Base-by-base conservation (phyloP, 805 yeast genomes). In the Yamadazyma insecticola region DNA sequence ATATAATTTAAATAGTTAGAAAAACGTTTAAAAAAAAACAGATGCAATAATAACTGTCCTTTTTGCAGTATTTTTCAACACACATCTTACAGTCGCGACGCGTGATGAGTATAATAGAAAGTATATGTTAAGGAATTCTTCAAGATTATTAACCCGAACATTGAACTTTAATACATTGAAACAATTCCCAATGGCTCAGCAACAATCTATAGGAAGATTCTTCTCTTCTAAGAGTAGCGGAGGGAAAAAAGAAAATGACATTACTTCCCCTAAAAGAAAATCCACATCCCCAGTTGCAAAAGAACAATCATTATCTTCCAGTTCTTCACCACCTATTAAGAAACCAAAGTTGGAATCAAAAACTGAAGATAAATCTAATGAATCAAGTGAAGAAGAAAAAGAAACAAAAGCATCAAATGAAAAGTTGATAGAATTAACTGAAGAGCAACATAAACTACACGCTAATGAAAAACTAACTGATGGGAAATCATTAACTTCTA, bases 151-250 rank as follows among this genome's bases (percentile, higher is more conserved):
- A n/a, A n/a, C n/a, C n/a, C n/a, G n/a, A n/a, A n/a, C n/a, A n/a
- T n/a, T n/a, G n/a, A n/a, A n/a, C n/a, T n/a, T n/a, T n/a, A n/a
- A n/a, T n/a, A n/a, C n/a, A n/a, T n/a, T n/a, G n/a, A n/a, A n/a
- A n/a, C n/a, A n/a, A n/a, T n/a, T n/a, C n/a, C n/a, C n/a, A 28
- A 51, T 52, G 56, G 48, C 50, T 19, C 55, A 53, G 35, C 67
- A 60, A 37, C 65, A 59, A 41, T 48, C 55, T 22, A 40, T 60
- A 19, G 60, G 57, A 2, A 41, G 64, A 11, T 60, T 60, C 37
- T 60, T 60, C 36, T 38, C 41, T 10, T 30, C 36, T 22, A 39
- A 39, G 13, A n/a, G 33, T 14, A 12, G 16, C 21, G 15, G 18
- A 24, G 18, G 20, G 16, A 7, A 22, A 10, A 4, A 26, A 31